phyloP scores from a whole-genome alignment of 345 rosid genomes.

The Pelargonium nanum region DNA sequence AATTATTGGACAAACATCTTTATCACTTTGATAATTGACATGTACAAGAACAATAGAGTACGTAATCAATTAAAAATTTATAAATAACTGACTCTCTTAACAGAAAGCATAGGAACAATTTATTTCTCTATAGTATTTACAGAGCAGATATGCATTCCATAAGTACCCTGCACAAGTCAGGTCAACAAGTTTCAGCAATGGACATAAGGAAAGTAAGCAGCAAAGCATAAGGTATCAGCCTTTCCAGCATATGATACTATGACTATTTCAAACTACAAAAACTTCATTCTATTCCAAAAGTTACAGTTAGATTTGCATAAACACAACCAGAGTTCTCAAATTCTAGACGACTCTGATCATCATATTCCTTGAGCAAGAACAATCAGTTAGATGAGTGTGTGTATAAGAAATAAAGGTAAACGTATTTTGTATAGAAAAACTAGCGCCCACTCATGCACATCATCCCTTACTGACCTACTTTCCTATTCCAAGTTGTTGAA shows the following conservation, averaged over 20 bases:
- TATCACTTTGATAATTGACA: too few relatives aligned
- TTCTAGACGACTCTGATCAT: neutral
- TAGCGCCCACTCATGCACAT: too few relatives aligned
- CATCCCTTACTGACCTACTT: neutral
- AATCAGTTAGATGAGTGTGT: too few relatives aligned
- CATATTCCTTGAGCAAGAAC: too few relatives aligned
- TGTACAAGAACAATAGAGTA: neutral
- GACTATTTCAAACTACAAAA: neutral
- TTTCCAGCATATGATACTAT: conserved; percentile 7
- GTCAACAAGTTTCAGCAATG: neutral
- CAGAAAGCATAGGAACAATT: neutral
- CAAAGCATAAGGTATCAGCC: neutral
- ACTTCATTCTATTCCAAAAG: too few relatives aligned
- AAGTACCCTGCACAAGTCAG: neutral
- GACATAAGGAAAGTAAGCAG: neutral
- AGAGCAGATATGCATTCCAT: neutral
- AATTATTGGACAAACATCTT: neutral
- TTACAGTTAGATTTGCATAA: too few relatives aligned
- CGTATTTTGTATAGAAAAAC: too few relatives aligned
- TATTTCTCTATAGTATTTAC: neutral
- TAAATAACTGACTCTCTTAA: neutral
- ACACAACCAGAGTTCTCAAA: too few relatives aligned
- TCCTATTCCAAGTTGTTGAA: too few relatives aligned
- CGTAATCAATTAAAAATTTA: neutral
- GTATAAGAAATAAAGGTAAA: neutral